These are phyloP conservation scores for Aspergillus neoniger DNA, from an alignment of 2,329 filamentous ascomycete genomes.

Conservation along the genomic window DNA sequence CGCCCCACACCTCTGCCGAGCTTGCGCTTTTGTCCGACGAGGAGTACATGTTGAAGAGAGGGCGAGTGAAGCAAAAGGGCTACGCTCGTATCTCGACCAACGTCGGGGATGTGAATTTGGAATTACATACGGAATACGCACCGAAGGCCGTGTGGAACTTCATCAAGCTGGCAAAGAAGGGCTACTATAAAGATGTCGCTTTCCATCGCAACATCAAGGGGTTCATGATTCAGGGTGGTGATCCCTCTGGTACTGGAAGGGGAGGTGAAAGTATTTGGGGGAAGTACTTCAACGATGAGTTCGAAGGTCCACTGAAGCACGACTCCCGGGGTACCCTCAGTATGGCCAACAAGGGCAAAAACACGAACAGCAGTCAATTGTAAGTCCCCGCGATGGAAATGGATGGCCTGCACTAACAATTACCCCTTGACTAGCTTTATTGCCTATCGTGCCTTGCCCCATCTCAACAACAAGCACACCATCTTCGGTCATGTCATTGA, in stretches of 20 bases:
- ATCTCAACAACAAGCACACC: conserved; percentile 95
- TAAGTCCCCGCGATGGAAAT: conserved; percentile 27
- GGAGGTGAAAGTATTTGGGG: conserved; percentile 93
- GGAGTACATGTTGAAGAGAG: conserved; percentile 93
- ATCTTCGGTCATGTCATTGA: conserved; percentile 87
- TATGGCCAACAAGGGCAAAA: conserved; percentile 99
- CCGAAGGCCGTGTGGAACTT: conserved; percentile 98
- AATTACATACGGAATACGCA: conserved; percentile 86
- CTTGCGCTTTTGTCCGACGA: conserved; percentile 86
- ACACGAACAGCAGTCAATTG: conserved; percentile 93
- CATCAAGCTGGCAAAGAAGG: conserved; percentile 79
- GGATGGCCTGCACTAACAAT: background rate
- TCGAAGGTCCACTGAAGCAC: conserved; percentile 86
- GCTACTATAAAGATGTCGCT: conserved; percentile 79
- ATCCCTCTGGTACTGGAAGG: conserved; percentile 86
- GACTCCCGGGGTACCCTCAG: conserved; percentile 75
- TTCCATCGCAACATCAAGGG: conserved; percentile 95
- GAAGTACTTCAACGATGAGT: conserved; percentile 90
- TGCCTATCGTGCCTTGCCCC: conserved; percentile 78
- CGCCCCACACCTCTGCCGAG: conserved; percentile 85
- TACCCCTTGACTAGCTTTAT: conserved; percentile 64
- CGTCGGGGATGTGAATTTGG: conserved; percentile 80
- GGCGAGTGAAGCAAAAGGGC: conserved; percentile 83
- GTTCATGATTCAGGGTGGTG: conserved; percentile 98
- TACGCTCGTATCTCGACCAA: conserved; percentile 90